phyloP scores from a whole-genome alignment of 805 yeast species.

The Debaryomyces maramus region DNA sequence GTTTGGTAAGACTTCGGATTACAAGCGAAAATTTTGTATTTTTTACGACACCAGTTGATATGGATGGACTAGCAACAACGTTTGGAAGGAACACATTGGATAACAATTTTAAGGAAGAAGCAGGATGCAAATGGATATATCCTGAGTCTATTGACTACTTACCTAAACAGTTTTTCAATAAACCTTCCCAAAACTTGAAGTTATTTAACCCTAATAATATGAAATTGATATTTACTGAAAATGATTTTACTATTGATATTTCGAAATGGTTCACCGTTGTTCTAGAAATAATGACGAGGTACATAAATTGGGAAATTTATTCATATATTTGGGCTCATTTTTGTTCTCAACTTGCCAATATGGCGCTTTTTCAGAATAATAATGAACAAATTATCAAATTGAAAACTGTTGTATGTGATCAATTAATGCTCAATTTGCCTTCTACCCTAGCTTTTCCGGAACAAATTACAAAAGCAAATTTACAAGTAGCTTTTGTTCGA shows the following conservation, averaged over 20 bases:
- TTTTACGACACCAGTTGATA: constrained; percentile 55
- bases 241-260: constrained; percentile 40
- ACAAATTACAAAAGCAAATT: constrained; percentile 53
- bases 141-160: constrained; percentile 58
- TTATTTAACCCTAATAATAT: constrained; percentile 13
- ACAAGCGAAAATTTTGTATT: constrained; percentile 46
- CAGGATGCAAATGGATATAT: constrained; percentile 50
- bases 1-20: constrained; percentile 55
- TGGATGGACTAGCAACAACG: constrained; percentile 64
- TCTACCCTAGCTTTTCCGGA: constrained; percentile 39
- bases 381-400: constrained; percentile 39
- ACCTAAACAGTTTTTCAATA: constrained; percentile 43
- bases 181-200: constrained; percentile 32
- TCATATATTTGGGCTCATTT: constrained; percentile 66
- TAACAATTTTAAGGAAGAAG: constrained; percentile 18
- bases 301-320: constrained; percentile 69
- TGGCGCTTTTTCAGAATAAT: constrained; percentile 49
- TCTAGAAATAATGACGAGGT: constrained; percentile 48
- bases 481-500: constrained; percentile 65
- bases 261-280: constrained; percentile 53
- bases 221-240: constrained; percentile 11
- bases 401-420: constrained; percentile 55
- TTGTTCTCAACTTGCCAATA: constrained; percentile 66
- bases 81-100: constrained; percentile 49
- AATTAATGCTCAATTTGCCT: constrained; percentile 53